These are phyloP conservation scores for Hypoxylon intermedium DNA, from an alignment of 495 filamentous ascomycete species.

Conservation along the genomic window DNA sequence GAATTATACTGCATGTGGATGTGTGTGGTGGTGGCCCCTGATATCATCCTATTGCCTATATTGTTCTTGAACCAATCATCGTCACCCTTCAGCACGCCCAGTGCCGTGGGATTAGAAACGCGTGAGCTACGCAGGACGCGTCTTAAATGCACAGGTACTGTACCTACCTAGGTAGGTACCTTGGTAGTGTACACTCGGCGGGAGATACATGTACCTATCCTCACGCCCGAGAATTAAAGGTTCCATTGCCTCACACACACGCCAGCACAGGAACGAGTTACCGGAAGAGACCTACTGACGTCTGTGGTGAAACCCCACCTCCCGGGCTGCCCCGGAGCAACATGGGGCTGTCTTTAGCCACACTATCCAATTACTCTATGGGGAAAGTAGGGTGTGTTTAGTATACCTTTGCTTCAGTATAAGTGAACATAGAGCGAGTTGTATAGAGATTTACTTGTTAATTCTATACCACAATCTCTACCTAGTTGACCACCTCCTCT, in stretches of 20 bases:
- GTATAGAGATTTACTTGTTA: too few relatives aligned
- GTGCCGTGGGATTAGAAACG: conserved; percentile 13
- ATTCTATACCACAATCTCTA: too few relatives aligned
- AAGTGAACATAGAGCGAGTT: too few relatives aligned
- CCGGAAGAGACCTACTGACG: conserved; percentile 1
- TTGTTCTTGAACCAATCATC: conserved; percentile 10
- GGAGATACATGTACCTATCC: too few relatives aligned
- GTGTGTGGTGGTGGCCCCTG: conserved; percentile 9
- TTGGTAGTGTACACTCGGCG: too few relatives aligned
- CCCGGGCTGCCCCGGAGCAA: conserved; percentile 19
- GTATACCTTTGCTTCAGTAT: background rate
- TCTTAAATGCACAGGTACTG: conserved; percentile 2
- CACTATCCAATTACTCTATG: conserved; percentile 30
- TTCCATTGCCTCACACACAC: background rate
- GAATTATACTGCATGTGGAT: background rate
- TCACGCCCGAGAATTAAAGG: conserved; percentile 7
- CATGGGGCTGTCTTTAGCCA: conserved; percentile 1
- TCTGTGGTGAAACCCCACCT: conserved; percentile 8
- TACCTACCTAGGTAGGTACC: too few relatives aligned
- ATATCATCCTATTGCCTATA: conserved; percentile 28
- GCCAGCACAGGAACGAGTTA: background rate
- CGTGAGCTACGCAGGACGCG: conserved; percentile 14
- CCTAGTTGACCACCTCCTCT: too few relatives aligned
- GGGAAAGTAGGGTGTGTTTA: conserved; percentile 12
- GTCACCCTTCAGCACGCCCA: background rate